Percentiles rank a stretch among this genome's conserved stretches.
These are phyloP conservation scores for Leccinum angustisporum DNA, from an alignment of 1,284 basidiomycete genomes.

Conservation along the genomic window DNA sequence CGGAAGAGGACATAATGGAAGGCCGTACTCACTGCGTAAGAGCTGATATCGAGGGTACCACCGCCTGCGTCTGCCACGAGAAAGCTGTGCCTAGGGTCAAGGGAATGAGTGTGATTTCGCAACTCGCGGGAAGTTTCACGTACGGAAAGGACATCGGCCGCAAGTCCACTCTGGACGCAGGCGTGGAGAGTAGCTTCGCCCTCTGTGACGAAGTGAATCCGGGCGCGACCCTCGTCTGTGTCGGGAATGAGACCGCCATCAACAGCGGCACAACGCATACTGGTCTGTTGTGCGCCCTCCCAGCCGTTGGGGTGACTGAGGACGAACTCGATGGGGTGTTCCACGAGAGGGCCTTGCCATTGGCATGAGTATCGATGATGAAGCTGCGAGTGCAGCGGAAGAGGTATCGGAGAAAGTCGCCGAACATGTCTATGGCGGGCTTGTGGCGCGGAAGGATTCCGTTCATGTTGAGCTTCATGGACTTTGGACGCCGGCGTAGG, in stretches of 20 bases:
- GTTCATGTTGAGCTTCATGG: conserved; percentile 59
- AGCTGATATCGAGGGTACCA: conserved; percentile 76
- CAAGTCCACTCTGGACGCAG: conserved; percentile 71
- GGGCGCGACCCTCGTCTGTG: conserved; percentile 64
- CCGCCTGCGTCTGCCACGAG: conserved; percentile 78
- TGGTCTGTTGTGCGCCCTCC: conserved; percentile 78
- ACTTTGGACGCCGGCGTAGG: conserved; percentile 48
- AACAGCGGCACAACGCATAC: conserved; percentile 69
- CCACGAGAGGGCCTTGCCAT: conserved; percentile 56
- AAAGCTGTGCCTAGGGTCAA: conserved; percentile 58
- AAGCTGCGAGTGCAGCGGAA: conserved; percentile 69
- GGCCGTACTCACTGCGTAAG: conserved; percentile 65
- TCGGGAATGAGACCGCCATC: conserved; percentile 68
- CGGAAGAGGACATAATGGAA: conserved; percentile 1
- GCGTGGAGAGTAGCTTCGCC: conserved; percentile 79
- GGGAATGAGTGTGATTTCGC: conserved; percentile 3
- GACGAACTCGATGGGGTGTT: conserved; percentile 71
- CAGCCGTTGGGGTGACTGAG: conserved; percentile 79
- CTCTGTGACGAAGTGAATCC: conserved; percentile 76
- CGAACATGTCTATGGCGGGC: conserved; percentile 69
- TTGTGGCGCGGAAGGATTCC: conserved; percentile 64
- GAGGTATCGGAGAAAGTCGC: conserved; percentile 73
- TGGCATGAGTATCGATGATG: conserved; percentile 73
- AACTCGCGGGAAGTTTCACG: conserved; percentile 21
- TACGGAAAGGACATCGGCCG: conserved; percentile 71